phyloP scores from a whole-genome alignment of 768 basidiomycete species.

The Mycena leptocephala region DNA sequence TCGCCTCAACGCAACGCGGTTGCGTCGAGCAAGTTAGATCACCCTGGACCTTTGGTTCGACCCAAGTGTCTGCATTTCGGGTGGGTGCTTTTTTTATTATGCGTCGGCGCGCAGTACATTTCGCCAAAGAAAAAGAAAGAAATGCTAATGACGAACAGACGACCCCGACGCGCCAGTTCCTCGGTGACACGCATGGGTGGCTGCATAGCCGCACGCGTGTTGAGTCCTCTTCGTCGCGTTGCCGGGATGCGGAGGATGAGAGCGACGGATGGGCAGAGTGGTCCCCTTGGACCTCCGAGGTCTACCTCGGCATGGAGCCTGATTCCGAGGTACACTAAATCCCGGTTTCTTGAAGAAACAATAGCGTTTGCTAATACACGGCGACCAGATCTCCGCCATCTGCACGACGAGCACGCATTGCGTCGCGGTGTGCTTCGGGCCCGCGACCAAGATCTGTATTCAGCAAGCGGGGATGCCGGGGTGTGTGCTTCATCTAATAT shows the following conservation, averaged over 20 bases:
- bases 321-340: slow-evolving; percentile 15
- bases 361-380: neutral
- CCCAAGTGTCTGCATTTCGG: neutral
- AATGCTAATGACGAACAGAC: neutral
- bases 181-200: slow-evolving; percentile 30
- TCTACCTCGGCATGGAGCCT: slow-evolving; percentile 15
- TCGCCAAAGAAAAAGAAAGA: neutral
- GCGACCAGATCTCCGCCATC: slow-evolving; percentile 22
- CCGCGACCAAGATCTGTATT: slow-evolving; percentile 30
- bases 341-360: neutral
- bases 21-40: neutral
- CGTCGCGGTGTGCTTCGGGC: slow-evolving; percentile 31
- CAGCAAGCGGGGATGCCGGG: slow-evolving; percentile 17
- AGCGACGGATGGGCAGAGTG: slow-evolving; percentile 14
- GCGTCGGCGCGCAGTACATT: too few species aligned
- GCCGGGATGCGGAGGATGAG: neutral
- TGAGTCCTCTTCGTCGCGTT: neutral
- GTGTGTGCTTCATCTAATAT: neutral
- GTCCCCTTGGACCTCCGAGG: slow-evolving; percentile 26
- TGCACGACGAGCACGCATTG: slow-evolving; percentile 11
- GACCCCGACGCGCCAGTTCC: slow-evolving; percentile 15
- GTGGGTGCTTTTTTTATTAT: slow-evolving; percentile 7
- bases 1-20: slow-evolving; percentile 5
- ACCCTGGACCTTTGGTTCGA: neutral
- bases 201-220: slow-evolving; percentile 10